A percentile compares a stretch with the other conserved stretches of the same genome.
phyloP scores from a whole-genome alignment of 768 basidiomycete species.

The Megacollybia marginata region DNA sequence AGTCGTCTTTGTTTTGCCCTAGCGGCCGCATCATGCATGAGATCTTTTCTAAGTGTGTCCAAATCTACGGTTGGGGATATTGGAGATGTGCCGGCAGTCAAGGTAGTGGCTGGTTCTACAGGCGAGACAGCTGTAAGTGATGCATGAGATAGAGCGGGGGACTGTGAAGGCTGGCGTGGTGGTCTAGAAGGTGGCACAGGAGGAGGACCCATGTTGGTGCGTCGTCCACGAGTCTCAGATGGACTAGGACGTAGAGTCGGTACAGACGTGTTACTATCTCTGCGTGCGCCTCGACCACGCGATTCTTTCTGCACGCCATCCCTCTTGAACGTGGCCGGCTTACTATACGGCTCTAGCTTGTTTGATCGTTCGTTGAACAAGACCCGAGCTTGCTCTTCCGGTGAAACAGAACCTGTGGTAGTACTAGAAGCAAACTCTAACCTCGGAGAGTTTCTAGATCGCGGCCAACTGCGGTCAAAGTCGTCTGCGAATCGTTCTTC shows the following conservation, averaged over 20 bases:
- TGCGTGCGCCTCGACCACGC: neutral
- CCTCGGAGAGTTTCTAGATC: slow-evolving; percentile 46
- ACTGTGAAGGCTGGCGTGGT: slow-evolving; percentile 30
- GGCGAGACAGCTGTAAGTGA: slow-evolving; percentile 32
- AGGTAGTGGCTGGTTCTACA: slow-evolving; percentile 10
- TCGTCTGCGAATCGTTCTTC: slow-evolving; percentile 90
- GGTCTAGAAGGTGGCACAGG: slow-evolving; percentile 33
- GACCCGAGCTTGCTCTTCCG: slow-evolving; percentile 56
- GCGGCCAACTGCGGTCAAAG: slow-evolving; percentile 96
- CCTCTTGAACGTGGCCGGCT: slow-evolving; percentile 27
- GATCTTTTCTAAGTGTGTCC: slow-evolving; percentile 62
- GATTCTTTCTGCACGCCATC: neutral
- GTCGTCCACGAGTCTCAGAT: slow-evolving; percentile 28
- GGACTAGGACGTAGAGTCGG: slow-evolving; percentile 10
- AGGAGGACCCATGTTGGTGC: slow-evolving; percentile 45
- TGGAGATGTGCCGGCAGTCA: slow-evolving; percentile 22
- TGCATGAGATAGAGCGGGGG: slow-evolving; percentile 35
- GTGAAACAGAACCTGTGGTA: slow-evolving; percentile 26
- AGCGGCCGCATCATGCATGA: slow-evolving; percentile 83
- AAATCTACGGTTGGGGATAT: slow-evolving; percentile 29
- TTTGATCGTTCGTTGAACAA: slow-evolving; percentile 97
- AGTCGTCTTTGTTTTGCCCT: slow-evolving; percentile 74
- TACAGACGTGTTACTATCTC: neutral
- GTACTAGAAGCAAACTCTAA: slow-evolving; percentile 30
- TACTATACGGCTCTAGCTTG: slow-evolving; percentile 75